Evolutionary conservation across 257 asterid genomes (phyloP).

Genomic region (Capsicum chinense): DNA sequence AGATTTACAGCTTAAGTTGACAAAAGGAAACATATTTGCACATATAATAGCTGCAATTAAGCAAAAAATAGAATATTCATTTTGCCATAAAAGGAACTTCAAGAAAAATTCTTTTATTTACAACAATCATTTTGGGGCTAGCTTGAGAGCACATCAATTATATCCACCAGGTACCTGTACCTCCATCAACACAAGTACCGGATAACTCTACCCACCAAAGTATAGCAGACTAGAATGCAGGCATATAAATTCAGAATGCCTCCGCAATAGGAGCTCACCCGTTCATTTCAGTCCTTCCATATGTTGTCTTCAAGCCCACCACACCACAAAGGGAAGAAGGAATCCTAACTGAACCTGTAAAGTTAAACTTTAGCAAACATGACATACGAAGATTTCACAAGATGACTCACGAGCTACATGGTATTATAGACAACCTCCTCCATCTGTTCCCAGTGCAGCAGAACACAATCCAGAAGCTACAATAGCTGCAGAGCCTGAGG

Average conservation of each 20-base stretch:
- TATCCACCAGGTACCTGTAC: background rate
- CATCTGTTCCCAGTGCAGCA: conserved; percentile 98
- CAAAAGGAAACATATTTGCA: background rate
- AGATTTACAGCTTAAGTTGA: background rate
- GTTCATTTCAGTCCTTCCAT: conserved; percentile 77
- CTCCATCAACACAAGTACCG: background rate
- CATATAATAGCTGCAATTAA: background rate
- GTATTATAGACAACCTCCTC: conserved; percentile 79
- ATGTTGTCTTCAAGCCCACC: conserved; percentile 92
- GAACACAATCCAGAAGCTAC: conserved; percentile 95
- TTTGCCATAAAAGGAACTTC: background rate
- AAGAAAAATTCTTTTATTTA: background rate
- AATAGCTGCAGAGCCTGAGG: conserved; percentile 97
- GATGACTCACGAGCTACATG: conserved; percentile 35
- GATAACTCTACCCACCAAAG: background rate
- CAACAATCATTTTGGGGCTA: background rate
- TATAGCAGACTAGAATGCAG: background rate
- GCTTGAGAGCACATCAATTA: background rate
- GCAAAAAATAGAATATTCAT: background rate
- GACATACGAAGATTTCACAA: conserved; percentile 19
- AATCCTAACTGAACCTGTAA: conserved; percentile 90
- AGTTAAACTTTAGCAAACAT: conserved; percentile 32
- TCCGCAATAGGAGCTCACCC: conserved; percentile 57
- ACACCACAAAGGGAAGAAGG: conserved; percentile 97
- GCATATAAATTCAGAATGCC: background rate